Percentiles rank a stretch among this genome's conserved stretches.
These are phyloP conservation scores for Daldinia vernicosa DNA, from an alignment of 495 filamentous ascomycete genomes.

Conservation along the genomic window DNA sequence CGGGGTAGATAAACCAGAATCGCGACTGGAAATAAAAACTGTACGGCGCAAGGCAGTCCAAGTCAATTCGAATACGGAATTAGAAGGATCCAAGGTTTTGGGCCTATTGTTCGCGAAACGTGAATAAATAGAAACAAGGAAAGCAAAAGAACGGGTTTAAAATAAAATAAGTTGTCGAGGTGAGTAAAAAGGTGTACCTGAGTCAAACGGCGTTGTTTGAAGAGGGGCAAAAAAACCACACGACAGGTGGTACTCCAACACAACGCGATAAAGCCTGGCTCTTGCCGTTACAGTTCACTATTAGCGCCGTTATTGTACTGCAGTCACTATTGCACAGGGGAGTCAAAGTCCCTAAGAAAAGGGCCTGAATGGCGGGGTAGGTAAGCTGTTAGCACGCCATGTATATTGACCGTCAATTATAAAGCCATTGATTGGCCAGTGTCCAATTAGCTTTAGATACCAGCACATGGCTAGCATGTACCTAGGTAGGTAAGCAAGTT, in stretches of 20 bases:
- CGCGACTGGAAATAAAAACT: not conserved
- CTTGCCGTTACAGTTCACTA: not conserved
- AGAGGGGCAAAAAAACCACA: constrained; percentile 36
- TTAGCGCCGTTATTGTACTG: not conserved
- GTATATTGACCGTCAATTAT: constrained; percentile 4
- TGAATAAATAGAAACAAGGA: not conserved
- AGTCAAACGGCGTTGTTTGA: constrained; percentile 15
- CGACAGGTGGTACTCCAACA: not conserved
- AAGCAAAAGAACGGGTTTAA: not conserved
- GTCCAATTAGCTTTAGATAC: not conserved
- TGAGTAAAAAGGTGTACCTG: constrained; percentile 4
- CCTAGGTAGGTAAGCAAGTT: no score
- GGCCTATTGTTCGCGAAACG: no score
- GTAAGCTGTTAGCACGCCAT: constrained; percentile 1
- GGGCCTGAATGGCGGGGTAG: constrained; percentile 33
- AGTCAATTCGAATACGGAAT: not conserved
- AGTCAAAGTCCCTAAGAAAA: constrained; percentile 31
- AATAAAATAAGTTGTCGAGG: constrained; percentile 10
- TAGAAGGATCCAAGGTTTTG: not conserved
- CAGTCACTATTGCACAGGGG: constrained; percentile 22
- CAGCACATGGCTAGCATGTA: not conserved
- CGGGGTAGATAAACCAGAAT: constrained; percentile 21
- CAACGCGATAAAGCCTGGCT: not conserved
- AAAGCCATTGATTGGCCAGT: constrained; percentile 21
- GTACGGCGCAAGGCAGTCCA: not conserved